Conservation (phyloP, 148 eudicot genomes). For the Cornus florida region DNA sequence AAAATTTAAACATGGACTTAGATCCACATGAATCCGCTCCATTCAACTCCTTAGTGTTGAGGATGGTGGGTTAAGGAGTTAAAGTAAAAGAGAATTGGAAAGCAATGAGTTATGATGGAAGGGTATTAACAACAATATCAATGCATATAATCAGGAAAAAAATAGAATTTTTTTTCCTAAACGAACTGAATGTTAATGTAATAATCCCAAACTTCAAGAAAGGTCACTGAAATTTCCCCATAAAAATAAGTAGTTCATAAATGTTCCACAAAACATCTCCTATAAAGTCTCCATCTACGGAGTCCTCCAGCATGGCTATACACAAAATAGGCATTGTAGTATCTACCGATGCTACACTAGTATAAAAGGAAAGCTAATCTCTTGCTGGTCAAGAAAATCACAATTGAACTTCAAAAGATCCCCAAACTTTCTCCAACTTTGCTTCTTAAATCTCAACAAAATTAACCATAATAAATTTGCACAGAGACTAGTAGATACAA, state of each 20-base stretch:
- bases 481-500: background rate
- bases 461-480: background rate
- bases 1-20: too few species aligned
- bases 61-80: background rate
- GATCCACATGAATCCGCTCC: too few species aligned
- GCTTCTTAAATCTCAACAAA: background rate
- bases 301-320: background rate
- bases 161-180: too few species aligned
- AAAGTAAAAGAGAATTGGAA: too few species aligned
- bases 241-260: background rate
- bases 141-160: too few species aligned
- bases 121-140: background rate
- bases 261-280: background rate
- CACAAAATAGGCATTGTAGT: background rate
- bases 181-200: background rate
- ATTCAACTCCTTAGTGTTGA: background rate
- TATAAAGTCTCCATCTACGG: background rate
- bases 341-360: background rate
- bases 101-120: too few species aligned
- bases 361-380: background rate
- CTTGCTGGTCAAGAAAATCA: background rate
- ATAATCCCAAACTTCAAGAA: background rate
- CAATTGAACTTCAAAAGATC: background rate
- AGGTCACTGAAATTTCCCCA: background rate
- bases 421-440: background rate